phyloP scores from a whole-genome alignment of 129 eudicot species.

The Centrapalus pauciflorus region DNA sequence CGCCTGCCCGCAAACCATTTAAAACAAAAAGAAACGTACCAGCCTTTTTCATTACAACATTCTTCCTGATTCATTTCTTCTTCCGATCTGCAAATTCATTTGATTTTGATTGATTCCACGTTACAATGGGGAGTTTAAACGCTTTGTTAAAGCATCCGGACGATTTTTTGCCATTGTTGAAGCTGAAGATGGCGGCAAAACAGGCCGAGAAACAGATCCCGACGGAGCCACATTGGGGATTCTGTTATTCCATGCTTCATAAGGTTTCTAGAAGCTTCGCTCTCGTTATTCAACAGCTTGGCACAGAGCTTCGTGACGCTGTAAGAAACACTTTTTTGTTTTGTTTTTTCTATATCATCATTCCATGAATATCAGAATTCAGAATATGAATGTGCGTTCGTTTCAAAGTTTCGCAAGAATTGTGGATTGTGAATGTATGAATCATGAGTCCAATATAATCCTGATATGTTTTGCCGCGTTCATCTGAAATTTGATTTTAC shows the following conservation, averaged over 20 bases:
- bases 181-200: conserved; percentile 72
- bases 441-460: background rate
- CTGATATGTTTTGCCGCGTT: background rate
- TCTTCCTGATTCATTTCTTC: background rate
- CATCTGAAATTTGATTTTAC: background rate
- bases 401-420: background rate
- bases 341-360: background rate
- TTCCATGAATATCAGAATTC: background rate
- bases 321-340: conserved; percentile 26
- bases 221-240: conserved; percentile 84
- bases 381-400: no score
- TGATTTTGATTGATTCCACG: background rate
- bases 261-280: conserved; percentile 95
- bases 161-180: conserved; percentile 71
- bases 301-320: conserved; percentile 82
- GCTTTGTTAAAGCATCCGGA: conserved; percentile 83
- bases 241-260: conserved; percentile 87
- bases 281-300: conserved; percentile 91
- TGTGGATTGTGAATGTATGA: conserved; percentile 1
- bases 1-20: background rate
- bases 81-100: background rate
- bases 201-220: conserved; percentile 94
- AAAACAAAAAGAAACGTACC: conserved; percentile 3
- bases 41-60: background rate
- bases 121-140: background rate